Conservation (phyloP, 2,329 filamentous ascomycete species). For the Colletotrichum echinochloae region DNA sequence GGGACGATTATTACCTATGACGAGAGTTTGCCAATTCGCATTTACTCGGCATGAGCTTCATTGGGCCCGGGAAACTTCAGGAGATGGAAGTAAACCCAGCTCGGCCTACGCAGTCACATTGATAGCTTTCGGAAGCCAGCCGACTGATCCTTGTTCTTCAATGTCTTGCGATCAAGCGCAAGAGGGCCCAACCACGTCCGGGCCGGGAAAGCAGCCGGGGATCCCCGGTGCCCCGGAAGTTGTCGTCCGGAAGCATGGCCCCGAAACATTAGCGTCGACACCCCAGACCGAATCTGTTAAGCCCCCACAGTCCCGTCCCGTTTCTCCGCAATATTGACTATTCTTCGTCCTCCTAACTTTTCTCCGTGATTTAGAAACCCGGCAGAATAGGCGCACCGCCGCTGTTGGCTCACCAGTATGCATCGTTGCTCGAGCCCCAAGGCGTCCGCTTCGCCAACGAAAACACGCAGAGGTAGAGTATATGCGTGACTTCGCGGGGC, state of each 20-base stretch:
- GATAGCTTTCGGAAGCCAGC: slow-evolving; percentile 22
- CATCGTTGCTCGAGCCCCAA: slow-evolving; percentile 23
- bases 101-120: not conserved
- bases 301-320: slow-evolving; percentile 8
- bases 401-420: slow-evolving; percentile 28
- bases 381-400: slow-evolving; percentile 17
- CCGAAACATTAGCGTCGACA: no score
- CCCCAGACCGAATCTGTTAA: no score
- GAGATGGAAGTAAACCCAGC: no score
- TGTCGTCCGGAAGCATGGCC: no score
- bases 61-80: no score
- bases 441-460: slow-evolving; percentile 15
- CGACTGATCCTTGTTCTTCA: slow-evolving; percentile 8
- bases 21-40: no score
- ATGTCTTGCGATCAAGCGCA: slow-evolving; percentile 11
- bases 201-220: slow-evolving; percentile 12
- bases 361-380: slow-evolving; percentile 24
- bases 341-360: slow-evolving; percentile 20
- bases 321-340: slow-evolving; percentile 39
- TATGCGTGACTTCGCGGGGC: slow-evolving; percentile 47
- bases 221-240: no score
- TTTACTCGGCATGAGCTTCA: no score
- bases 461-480: slow-evolving; percentile 42
- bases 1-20: no score
- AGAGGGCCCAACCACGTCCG: slow-evolving; percentile 6